Conservation (phyloP, 441 rosid genomes). For the Aleurites moluccanus region DNA sequence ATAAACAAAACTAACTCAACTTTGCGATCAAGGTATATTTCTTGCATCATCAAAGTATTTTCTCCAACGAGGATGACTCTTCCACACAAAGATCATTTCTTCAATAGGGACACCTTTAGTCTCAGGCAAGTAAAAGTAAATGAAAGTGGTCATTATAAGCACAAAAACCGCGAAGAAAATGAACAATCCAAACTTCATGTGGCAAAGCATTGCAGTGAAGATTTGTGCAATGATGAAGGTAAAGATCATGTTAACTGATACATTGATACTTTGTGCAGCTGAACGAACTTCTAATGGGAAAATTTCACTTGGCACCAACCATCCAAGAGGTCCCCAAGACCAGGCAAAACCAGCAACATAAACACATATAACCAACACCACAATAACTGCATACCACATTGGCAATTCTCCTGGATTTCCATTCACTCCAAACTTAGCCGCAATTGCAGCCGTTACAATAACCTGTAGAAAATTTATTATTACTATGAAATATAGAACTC, state of each 20-base stretch:
- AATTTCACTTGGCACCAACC: conserved; percentile 26
- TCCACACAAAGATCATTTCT: conserved; percentile 20
- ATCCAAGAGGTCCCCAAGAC: conserved; percentile 24
- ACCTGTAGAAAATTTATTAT: neutral
- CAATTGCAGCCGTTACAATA: conserved; percentile 3
- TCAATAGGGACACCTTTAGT: conserved; percentile 17
- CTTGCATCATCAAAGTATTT: neutral
- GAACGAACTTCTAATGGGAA: conserved; percentile 22
- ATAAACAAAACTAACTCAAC: neutral
- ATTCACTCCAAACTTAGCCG: conserved; percentile 5
- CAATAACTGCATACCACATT: neutral
- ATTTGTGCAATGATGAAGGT: conserved; percentile 22
- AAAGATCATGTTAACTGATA: conserved; percentile 19
- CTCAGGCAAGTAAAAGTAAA: conserved; percentile 4
- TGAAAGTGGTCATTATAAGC: neutral
- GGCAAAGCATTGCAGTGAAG: conserved; percentile 14
- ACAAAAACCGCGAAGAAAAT: conserved; percentile 11
- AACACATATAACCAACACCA: conserved; percentile 16
- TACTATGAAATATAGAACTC: too few relatives aligned
- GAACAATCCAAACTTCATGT: conserved; percentile 21
- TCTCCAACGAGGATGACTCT: conserved; percentile 3
- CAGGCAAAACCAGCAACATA: conserved; percentile 23
- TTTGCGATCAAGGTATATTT: neutral
- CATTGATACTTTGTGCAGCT: conserved; percentile 12
- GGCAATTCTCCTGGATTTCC: conserved; percentile 11